Conservation (phyloP, 2,329 filamentous ascomycete species). For the Daldinia eschscholtzii region DNA sequence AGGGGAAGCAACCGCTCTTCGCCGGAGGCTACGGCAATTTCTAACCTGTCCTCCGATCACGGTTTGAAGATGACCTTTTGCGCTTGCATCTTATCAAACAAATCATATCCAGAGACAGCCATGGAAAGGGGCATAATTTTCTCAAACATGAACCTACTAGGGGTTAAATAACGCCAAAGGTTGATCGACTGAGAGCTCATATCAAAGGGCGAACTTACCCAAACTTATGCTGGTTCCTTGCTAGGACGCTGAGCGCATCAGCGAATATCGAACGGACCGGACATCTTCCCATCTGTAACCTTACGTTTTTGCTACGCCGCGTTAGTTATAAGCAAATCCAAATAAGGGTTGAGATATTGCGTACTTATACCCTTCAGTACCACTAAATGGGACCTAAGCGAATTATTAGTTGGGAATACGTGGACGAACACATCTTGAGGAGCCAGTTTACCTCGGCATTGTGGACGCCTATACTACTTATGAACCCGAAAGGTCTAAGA, state of each 20-base stretch:
- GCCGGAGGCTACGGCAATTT: conserved; percentile 1
- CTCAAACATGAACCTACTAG: conserved; percentile 76
- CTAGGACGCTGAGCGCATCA: conserved; percentile 73
- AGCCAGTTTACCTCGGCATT: conserved; percentile 71
- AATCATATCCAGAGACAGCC: conserved; percentile 75
- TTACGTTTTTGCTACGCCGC: conserved; percentile 73
- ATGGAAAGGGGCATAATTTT: conserved; percentile 77
- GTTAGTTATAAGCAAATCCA: conserved; percentile 44
- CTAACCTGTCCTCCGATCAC: conserved; percentile 42
- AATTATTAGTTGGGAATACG: conserved; percentile 43
- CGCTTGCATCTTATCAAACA: conserved; percentile 79
- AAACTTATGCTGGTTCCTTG: conserved; percentile 74
- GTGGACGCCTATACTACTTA: conserved; percentile 82
- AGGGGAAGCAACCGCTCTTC: conserved; percentile 23
- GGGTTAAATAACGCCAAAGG: conserved; percentile 28
- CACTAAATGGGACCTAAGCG: conserved; percentile 73
- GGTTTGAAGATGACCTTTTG: conserved; percentile 79
- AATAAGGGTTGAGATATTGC: conserved; percentile 39
- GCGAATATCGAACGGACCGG: conserved; percentile 79
- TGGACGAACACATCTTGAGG: not conserved
- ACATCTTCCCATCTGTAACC: conserved; percentile 81
- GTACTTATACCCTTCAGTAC: conserved; percentile 71
- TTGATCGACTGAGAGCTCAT: not conserved
- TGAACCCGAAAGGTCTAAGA: conserved; percentile 77
- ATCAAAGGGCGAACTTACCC: conserved; percentile 63